Percentiles rank a stretch among this genome's conserved stretches.
These are phyloP conservation scores for Colletotrichum abscissum DNA, from an alignment of 2,329 filamentous ascomycete genomes.

Conservation along the genomic window DNA sequence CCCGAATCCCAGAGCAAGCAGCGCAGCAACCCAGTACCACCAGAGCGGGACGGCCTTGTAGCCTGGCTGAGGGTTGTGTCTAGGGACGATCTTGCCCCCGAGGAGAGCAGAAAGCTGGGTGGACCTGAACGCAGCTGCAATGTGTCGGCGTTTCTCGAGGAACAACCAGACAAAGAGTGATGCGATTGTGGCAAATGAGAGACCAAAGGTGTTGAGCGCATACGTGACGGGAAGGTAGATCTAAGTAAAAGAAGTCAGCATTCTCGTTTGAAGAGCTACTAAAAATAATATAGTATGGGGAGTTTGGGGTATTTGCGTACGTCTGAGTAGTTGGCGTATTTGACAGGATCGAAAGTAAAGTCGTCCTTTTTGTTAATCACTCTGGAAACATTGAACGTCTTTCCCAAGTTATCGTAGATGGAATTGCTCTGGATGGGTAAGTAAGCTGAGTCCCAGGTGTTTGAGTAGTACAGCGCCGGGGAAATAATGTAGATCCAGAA, in stretches of 20 bases:
- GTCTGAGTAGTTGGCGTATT: conserved; percentile 64
- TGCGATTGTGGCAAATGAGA: conserved; percentile 63
- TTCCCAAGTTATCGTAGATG: conserved; percentile 64
- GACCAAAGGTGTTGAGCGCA: conserved; percentile 61
- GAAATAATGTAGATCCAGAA: conserved; percentile 59
- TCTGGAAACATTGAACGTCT: conserved; percentile 58
- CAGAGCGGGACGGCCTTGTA: conserved; percentile 39
- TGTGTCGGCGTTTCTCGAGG: conserved; percentile 43
- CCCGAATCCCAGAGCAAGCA: conserved; percentile 40
- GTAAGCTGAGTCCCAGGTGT: conserved; percentile 62
- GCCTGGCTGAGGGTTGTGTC: conserved; percentile 24
- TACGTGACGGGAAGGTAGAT: conserved; percentile 57
- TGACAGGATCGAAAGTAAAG: conserved; percentile 54
- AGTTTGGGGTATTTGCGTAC: conserved; percentile 44
- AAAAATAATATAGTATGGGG: no score
- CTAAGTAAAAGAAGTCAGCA: conserved; percentile 5
- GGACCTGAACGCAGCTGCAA: conserved; percentile 20
- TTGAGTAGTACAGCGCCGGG: conserved; percentile 58
- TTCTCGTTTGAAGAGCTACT: conserved; percentile 7
- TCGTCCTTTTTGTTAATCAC: conserved; percentile 56
- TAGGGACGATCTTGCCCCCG: background rate
- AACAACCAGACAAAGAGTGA: conserved; percentile 46
- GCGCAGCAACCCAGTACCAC: conserved; percentile 40
- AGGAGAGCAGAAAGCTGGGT: background rate
- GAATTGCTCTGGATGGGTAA: conserved; percentile 63